Evolutionary conservation across 306 rosid species (phyloP), one percentile per base, ranked within the genome.

Genomic region (Prinsepia uniflora): DNA sequence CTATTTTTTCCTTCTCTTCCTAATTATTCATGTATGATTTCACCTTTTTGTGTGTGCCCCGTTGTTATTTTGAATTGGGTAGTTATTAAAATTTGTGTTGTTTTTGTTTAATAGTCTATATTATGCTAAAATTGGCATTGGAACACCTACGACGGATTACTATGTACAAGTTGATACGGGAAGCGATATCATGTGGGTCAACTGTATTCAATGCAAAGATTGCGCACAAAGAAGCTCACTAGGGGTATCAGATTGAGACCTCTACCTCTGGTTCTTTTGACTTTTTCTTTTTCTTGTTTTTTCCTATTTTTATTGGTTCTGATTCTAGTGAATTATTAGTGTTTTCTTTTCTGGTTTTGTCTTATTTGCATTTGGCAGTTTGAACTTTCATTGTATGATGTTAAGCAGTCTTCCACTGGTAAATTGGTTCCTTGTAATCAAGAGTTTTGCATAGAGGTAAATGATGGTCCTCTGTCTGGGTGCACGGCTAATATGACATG

Each of bases 101-200:
- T 19, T 52, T 58, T 53, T 24, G 62, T 76, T 72, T 47, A 87
- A 67, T 71, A 94, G 99, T 86, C 96, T 94, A 71, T 94, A 94
- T 81, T 94, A 89, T 77, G 99, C 99, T 15, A 87, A 83, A 86
- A 94, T 94, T 76, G 96, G 96, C 75, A 94, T 94, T 78, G 99
- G 99, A 75, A 91, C 96, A 59, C 99, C 99, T 71, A 50, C 92
- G 2, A 86, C 84, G 86, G 83, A 89, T 74, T 94, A 91, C 68
- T 94, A 94, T 81, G 87, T 91, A 15, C 99, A 94, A 68, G 99
- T 94, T 11, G 99, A 94, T 71, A 94, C 99, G 10, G 97, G 99
- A 65, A 94, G 91, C 77, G 99, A 94, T 71, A 89, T 94, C 63
- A 91, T 94, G 96, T 94, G 97, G 99, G 91, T 94, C 52, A 91